These are phyloP conservation scores for Manihot esculenta DNA, from an alignment of 441 rosid genomes.

Conservation along the genomic window DNA sequence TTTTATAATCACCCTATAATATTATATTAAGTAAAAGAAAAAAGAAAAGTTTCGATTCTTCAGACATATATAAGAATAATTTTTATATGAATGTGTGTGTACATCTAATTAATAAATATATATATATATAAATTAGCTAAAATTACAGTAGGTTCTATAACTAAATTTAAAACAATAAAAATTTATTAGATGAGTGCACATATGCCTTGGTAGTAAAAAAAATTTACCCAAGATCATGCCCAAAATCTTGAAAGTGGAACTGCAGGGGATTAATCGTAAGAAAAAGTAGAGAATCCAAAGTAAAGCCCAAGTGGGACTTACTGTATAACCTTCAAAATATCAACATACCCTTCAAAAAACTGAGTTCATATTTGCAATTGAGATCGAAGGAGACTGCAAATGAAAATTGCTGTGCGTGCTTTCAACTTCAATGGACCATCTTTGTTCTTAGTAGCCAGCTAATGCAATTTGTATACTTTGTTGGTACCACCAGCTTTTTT, in stretches of 20 bases:
- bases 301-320: conserved; percentile 5
- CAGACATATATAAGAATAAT: no score
- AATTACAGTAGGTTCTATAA: no score
- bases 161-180: no score
- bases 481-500: conserved; percentile 24
- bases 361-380: conserved; percentile 1
- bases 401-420: background rate
- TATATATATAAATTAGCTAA: no score
- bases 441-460: background rate
- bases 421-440: background rate
- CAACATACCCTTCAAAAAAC: background rate
- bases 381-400: background rate
- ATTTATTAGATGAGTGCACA: no score
- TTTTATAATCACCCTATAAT: no score
- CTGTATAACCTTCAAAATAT: background rate
- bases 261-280: background rate
- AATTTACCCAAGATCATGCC: background rate
- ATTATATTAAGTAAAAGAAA: no score
- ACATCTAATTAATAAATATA: no score
- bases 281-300: background rate
- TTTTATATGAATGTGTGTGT: no score
- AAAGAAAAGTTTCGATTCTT: no score
- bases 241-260: background rate
- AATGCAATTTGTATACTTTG: no score
- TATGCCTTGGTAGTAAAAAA: no score